These are phyloP conservation scores for Pseudozyma sp. DNA, from an alignment of 1,284 basidiomycete genomes.

Conservation along the genomic window DNA sequence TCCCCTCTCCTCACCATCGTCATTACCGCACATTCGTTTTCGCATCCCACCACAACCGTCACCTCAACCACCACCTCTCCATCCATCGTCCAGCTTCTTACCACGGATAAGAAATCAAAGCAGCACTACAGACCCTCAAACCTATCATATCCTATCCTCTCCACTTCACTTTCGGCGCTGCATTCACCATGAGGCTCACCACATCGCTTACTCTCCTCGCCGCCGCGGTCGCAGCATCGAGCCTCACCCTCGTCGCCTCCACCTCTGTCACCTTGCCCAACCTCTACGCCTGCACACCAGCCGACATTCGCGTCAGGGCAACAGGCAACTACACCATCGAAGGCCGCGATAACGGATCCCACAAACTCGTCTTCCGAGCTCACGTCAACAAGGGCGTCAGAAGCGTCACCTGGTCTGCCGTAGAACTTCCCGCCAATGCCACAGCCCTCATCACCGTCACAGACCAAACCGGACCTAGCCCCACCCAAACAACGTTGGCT, in stretches of 20 bases:
- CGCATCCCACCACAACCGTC: background rate
- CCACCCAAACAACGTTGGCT: constrained; percentile 7
- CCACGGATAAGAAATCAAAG: too few relatives aligned
- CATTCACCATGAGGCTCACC: constrained; percentile 9
- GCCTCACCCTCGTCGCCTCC: background rate
- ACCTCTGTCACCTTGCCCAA: constrained; percentile 18
- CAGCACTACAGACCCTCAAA: background rate
- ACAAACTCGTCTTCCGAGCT: constrained; percentile 31
- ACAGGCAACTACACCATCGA: constrained; percentile 45
- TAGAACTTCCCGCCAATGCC: constrained; percentile 22
- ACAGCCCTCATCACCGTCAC: constrained; percentile 27
- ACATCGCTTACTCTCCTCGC: background rate
- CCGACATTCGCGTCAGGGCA: constrained; percentile 19
- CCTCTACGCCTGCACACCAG: constrained; percentile 39
- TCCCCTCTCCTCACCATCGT: too few relatives aligned
- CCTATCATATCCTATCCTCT: constrained; percentile 7
- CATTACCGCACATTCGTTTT: too few relatives aligned
- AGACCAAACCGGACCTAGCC: constrained; percentile 12
- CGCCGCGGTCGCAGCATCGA: background rate
- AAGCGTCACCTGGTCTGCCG: constrained; percentile 26
- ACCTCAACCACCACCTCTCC: background rate
- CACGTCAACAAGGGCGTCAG: constrained; percentile 9
- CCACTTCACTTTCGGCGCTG: background rate
- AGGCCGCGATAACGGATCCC: constrained; percentile 17
- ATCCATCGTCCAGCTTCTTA: background rate